phyloP scores from a whole-genome alignment of 1,284 basidiomycete species.

The Cryptococcus maquisensis region DNA sequence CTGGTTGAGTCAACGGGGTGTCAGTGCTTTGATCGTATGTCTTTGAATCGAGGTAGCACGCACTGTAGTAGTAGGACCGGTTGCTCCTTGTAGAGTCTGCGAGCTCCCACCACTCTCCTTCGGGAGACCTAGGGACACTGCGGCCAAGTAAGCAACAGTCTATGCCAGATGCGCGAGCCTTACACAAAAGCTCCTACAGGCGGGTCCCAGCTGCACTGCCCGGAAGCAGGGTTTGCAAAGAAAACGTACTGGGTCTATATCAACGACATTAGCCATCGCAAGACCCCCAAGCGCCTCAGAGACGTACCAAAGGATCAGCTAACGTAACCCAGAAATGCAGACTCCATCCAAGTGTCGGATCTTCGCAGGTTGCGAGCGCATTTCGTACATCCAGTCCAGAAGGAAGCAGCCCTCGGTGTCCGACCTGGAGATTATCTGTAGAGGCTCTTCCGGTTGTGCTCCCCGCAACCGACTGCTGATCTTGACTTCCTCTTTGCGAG shows the following conservation, averaged over 20 bases:
- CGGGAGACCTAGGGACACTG: slow-evolving; percentile 66
- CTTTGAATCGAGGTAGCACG: slow-evolving; percentile 33
- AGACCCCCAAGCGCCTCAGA: background rate
- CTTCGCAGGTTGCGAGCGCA: slow-evolving; percentile 35
- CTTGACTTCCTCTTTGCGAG: too few species aligned
- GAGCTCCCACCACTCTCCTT: slow-evolving; percentile 95
- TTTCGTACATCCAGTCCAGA: slow-evolving; percentile 32
- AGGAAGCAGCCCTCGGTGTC: slow-evolving; percentile 17
- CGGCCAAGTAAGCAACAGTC: slow-evolving; percentile 29
- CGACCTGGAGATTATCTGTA: slow-evolving; percentile 3
- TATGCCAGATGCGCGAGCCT: background rate
- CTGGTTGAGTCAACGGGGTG: slow-evolving; percentile 13
- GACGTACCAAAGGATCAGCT: slow-evolving; percentile 43
- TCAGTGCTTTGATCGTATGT: background rate
- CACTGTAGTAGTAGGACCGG: slow-evolving; percentile 80
- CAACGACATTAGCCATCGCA: background rate
- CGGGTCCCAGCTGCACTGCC: slow-evolving; percentile 83
- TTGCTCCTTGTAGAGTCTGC: slow-evolving; percentile 70
- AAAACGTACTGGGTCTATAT: slow-evolving; percentile 70
- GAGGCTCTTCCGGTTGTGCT: background rate
- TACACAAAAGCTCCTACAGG: slow-evolving; percentile 81
- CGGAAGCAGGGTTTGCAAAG: slow-evolving; percentile 79
- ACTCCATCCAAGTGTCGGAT: slow-evolving; percentile 43
- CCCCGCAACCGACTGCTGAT: too few species aligned
- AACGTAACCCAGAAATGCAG: slow-evolving; percentile 48